Conservation (phyloP, 768 basidiomycete species). For the Trametes cingulata region DNA sequence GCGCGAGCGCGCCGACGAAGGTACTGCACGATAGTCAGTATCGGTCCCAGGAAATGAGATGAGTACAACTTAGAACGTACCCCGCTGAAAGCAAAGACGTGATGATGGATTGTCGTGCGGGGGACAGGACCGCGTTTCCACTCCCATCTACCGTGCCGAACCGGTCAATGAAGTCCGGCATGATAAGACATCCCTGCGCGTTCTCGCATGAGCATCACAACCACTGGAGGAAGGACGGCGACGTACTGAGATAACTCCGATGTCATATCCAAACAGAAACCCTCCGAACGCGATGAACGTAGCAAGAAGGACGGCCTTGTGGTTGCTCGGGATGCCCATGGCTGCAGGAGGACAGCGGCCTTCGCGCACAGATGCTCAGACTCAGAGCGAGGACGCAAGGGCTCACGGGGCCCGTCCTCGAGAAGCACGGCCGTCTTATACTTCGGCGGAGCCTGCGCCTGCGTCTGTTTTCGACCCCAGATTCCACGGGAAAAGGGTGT, state of each 20-base stretch:
- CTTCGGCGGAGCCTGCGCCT: not conserved
- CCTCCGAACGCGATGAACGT: constrained; percentile 78
- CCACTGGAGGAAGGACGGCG: not conserved
- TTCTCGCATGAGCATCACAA: not conserved
- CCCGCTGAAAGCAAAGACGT: constrained; percentile 78
- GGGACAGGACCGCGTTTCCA: constrained; percentile 54
- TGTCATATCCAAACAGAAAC: constrained; percentile 75
- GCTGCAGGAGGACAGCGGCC: not conserved
- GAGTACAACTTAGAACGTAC: constrained; percentile 44
- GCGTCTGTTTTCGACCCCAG: not conserved
- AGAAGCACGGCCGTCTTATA: constrained; percentile 12
- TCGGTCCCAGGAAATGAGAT: constrained; percentile 46
- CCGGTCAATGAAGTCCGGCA: constrained; percentile 72
- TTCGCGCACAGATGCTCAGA: not conserved
- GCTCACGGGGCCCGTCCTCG: constrained; percentile 12
- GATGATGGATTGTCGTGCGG: constrained; percentile 72
- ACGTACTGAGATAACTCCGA: constrained; percentile 72
- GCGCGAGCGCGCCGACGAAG: constrained; percentile 56
- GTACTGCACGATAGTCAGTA: constrained; percentile 2
- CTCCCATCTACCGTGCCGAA: constrained; percentile 57
- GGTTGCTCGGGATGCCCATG: constrained; percentile 59
- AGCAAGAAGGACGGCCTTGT: constrained; percentile 61
- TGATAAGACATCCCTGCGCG: constrained; percentile 70
- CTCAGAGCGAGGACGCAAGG: constrained; percentile 14
- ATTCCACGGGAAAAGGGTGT: constrained; percentile 11